Conservation (phyloP, 345 rosid genomes). For the Conringia planisiliqua region DNA sequence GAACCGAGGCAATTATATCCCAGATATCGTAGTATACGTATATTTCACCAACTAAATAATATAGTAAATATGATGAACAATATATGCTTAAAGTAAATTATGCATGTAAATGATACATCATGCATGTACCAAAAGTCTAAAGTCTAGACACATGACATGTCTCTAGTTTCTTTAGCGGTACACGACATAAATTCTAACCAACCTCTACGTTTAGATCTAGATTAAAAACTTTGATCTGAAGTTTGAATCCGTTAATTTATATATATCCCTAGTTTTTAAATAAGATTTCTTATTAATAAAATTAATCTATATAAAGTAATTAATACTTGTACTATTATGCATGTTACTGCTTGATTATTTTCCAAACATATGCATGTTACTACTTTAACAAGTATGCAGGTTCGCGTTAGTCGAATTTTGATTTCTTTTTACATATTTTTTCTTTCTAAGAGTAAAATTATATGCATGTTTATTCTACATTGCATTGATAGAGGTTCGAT, state of each 20-base stretch:
- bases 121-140: slow-evolving; percentile 23
- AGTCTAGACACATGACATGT: slow-evolving; percentile 30
- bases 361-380: slow-evolving; percentile 20
- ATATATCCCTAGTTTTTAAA: background rate
- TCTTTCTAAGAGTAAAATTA: background rate
- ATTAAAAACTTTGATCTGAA: slow-evolving; percentile 18
- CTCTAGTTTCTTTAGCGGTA: slow-evolving; percentile 27
- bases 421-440: background rate
- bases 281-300: background rate
- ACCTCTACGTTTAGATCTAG: slow-evolving; percentile 33
- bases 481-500: slow-evolving; percentile 3
- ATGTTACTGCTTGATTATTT: slow-evolving; percentile 25
- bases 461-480: slow-evolving; percentile 4
- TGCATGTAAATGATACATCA: slow-evolving; percentile 16
- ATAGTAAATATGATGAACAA: background rate
- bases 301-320: background rate
- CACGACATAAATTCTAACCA: slow-evolving; percentile 36
- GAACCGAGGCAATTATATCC: slow-evolving; percentile 3
- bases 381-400: slow-evolving; percentile 17
- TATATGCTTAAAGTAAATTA: background rate
- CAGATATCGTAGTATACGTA: background rate
- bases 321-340: background rate
- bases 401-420: background rate
- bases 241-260: background rate
- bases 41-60: background rate